Evolutionary conservation across 1,284 basidiomycete genomes (phyloP), one percentile per base, ranked within the genome.

Genomic region (Tilletia indica): DNA sequence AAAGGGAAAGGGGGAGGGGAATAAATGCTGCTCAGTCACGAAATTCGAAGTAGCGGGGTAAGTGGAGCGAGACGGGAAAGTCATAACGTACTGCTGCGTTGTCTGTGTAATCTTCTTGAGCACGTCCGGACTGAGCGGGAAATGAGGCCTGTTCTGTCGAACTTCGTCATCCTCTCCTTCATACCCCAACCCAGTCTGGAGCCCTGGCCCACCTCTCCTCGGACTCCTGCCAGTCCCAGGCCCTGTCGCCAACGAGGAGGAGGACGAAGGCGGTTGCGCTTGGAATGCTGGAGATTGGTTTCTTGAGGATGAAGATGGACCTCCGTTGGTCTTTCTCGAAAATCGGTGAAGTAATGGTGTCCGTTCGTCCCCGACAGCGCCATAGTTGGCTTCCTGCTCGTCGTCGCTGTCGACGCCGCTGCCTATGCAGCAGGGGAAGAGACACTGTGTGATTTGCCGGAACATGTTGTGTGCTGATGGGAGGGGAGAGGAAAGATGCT

Each of bases 121-220:
- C 58, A 63, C 11, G 25, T 63, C 58, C 36, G 58, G 58, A 31
- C 31, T 63, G 58, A 63, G 58, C 25, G 58, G 21, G 14, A 63
- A n/a, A 6, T n/a, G 11, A 36, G 58, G 58, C 21, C 12, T 14
- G 19, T 25, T n/a, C 58, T 63, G 58, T 16, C 58, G 21, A 8
- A 38, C 36, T 31, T 63, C 58, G 58, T 9, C 42, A 45, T 9
- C 42, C 42, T 8, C 42, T 3, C 42, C 42, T 45, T 14, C 42
- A 8, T 14, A 8, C 14, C 42, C 42, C 42, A 14, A 8, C 9
- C 42, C 42, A 14, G 14, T 9, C 42, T 14, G 14, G 6, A 45
- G 9, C 0, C 42, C 42, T 3, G 42, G 9, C 42, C 42, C 14
- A 8, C 42, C 42, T 8, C 42, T 45, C 42, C 42, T 14, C 9